Evolutionary conservation across 192 early-diverging fungal species (phyloP), one percentile per base, ranked within the genome.

Genomic region (Chytriomyces sp.): DNA sequence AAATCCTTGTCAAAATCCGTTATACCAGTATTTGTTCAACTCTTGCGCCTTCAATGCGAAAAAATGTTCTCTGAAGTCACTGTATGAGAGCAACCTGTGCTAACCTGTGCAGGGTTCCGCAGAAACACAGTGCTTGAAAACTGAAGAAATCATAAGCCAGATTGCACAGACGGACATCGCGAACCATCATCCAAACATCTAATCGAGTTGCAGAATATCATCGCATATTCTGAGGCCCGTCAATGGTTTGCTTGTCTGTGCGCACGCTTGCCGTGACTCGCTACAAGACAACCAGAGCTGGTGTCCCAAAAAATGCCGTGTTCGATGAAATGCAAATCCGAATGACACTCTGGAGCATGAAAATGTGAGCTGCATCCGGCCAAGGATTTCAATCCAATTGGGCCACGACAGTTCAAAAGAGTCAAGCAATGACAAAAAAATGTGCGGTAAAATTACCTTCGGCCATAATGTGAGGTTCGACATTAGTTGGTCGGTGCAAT

Each of bases 161-260:
- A 70, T 70, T 59, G 54, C 68, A n/a, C 5, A 25, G 30, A 70
- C 57, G 14, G 56, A 57, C 34, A 70, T 70, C 3, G 30, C 26
- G 19, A 44, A 64, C 38, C 54, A 73, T 60, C 72, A 73, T 34
- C 72, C 72, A 63, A 73, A 73, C 30, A 73, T 73, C 31, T 59
- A 73, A 28, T 54, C 52, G 0, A 52, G 14, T 19, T 59, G 72
- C 1, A 26, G 72, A 0, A 73, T 73, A 10, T 73, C 60, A n/a
- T 54, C 49, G 5, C 60, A 73, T 33, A 38, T 65, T 2, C 34
- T 73, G 8, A 73, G 64, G 28, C 32, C 72, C 72, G 14, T 61
- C 72, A 41, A n/a, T 34, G 28, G 70, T 68, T 26, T 38, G 22
- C 31, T 25, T 26, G 59, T 19, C 6, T 10, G 28, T 26, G 10